phyloP scores from a whole-genome alignment of 768 basidiomycete genomes.

The Rhodosporidiobolus sp. region DNA sequence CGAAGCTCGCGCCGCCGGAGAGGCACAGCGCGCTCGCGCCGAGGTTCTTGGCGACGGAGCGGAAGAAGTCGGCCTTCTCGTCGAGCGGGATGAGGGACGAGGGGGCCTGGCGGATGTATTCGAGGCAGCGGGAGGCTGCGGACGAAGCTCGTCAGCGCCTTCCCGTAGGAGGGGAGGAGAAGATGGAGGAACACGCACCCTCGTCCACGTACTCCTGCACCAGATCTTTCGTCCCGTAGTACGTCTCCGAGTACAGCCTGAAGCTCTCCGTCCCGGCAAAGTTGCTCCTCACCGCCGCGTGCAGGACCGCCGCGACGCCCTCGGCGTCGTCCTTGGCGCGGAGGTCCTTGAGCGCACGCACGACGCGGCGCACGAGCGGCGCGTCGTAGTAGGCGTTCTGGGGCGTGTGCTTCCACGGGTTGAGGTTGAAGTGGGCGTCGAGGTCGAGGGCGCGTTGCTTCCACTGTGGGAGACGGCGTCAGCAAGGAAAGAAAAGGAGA shows the following conservation, averaged over 20 bases:
- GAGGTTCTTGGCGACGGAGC: conserved; percentile 79
- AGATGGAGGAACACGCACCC: conserved; percentile 15
- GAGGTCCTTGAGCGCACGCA: conserved; percentile 48
- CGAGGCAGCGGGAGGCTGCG: conserved; percentile 72
- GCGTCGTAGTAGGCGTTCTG: conserved; percentile 91
- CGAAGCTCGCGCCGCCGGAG: conserved; percentile 75
- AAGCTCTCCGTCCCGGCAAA: conserved; percentile 89
- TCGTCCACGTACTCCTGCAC: conserved; percentile 59
- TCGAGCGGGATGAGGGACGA: conserved; percentile 65
- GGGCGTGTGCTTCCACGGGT: conserved; percentile 81
- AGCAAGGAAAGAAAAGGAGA: neutral
- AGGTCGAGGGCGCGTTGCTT: conserved; percentile 70
- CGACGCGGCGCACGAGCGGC: conserved; percentile 59
- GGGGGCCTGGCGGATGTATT: conserved; percentile 68
- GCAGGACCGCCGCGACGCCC: conserved; percentile 81
- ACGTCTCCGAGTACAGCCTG: conserved; percentile 75
- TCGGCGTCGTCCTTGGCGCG: conserved; percentile 75
- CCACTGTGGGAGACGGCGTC: conserved; percentile 56
- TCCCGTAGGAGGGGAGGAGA: neutral
- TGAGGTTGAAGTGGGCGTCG: conserved; percentile 73
- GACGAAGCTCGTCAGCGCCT: conserved; percentile 47
- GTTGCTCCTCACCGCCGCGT: conserved; percentile 83
- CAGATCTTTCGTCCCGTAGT: conserved; percentile 80
- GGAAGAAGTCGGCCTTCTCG: conserved; percentile 90
- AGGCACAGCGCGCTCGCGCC: conserved; percentile 89